phyloP scores from a whole-genome alignment of 2,329 filamentous ascomycete genomes.

The Alternaria gaisen region DNA sequence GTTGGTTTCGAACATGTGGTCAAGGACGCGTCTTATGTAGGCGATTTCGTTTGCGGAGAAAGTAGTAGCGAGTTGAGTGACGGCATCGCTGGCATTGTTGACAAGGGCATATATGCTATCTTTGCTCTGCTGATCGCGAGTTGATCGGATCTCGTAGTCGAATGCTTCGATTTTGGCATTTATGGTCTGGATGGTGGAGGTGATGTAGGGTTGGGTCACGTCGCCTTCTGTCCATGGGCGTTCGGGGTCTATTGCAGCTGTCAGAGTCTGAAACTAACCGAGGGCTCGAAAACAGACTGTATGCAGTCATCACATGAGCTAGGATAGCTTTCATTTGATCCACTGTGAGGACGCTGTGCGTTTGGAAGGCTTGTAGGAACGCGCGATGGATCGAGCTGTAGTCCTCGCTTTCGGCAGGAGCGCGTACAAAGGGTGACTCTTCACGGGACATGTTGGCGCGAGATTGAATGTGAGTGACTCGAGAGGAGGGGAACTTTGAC shows the following conservation, averaged over 20 bases:
- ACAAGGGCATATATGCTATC: conserved; percentile 82
- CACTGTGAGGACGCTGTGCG: conserved; percentile 78
- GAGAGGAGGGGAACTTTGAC: background rate
- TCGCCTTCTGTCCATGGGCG: conserved; percentile 65
- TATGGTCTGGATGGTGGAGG: conserved; percentile 72
- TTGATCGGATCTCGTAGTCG: conserved; percentile 86
- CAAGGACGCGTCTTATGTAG: conserved; percentile 86
- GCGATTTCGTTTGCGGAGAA: conserved; percentile 84
- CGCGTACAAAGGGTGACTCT: conserved; percentile 24
- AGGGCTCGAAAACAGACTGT: conserved; percentile 50
- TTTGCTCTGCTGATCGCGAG: conserved; percentile 71
- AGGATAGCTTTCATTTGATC: conserved; percentile 77
- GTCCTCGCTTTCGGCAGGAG: conserved; percentile 19
- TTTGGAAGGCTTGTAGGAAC: conserved; percentile 88
- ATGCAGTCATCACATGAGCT: conserved; percentile 74
- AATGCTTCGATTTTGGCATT: conserved; percentile 78
- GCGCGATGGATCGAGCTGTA: conserved; percentile 74
- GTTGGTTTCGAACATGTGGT: conserved; percentile 89
- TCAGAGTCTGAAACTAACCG: conserved; percentile 10
- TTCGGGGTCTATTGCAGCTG: conserved; percentile 43
- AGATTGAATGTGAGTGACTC: background rate
- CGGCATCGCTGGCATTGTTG: conserved; percentile 83
- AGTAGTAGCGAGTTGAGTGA: conserved; percentile 87
- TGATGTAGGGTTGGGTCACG: conserved; percentile 73
- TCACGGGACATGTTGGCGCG: conserved; percentile 25